Conservation (phyloP, 805 yeast genomes). For the Metschnikowia santaceciliae region DNA sequence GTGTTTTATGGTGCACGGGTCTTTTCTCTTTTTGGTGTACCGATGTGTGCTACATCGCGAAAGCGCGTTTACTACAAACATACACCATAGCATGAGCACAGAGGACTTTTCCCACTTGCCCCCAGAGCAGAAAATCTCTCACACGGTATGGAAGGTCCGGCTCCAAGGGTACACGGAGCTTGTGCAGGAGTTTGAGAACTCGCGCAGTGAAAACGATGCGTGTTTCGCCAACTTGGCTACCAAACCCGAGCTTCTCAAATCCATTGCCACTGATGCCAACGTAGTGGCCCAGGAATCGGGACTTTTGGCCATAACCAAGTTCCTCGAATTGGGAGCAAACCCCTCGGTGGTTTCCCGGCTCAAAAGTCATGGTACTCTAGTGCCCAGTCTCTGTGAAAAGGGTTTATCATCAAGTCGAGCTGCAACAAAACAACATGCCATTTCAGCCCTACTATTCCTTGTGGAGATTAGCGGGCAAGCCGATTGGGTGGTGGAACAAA, state of each 20-base stretch:
- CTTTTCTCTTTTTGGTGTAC: background rate
- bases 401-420: slow-evolving; percentile 73
- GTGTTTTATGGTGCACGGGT: background rate
- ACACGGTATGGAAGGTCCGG: slow-evolving; percentile 75
- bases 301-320: slow-evolving; percentile 49
- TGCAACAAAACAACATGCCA: slow-evolving; percentile 64
- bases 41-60: background rate
- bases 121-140: slow-evolving; percentile 55
- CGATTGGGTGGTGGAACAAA: slow-evolving; percentile 60
- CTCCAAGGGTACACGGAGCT: slow-evolving; percentile 72
- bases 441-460: slow-evolving; percentile 57
- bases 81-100: slow-evolving; percentile 27
- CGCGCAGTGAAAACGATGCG: slow-evolving; percentile 53
- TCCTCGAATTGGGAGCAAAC: slow-evolving; percentile 54
- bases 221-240: slow-evolving; percentile 49
- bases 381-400: slow-evolving; percentile 68
- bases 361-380: slow-evolving; percentile 34
- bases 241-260: slow-evolving; percentile 53
- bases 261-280: slow-evolving; percentile 69
- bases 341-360: slow-evolving; percentile 37
- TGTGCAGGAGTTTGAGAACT: slow-evolving; percentile 45
- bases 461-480: slow-evolving; percentile 62
- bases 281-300: slow-evolving; percentile 92
- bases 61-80: slow-evolving; percentile 11
- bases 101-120: slow-evolving; percentile 60